phyloP scores from a whole-genome alignment of 2,329 filamentous ascomycete species.

The Trichoderma citrinoviride region DNA sequence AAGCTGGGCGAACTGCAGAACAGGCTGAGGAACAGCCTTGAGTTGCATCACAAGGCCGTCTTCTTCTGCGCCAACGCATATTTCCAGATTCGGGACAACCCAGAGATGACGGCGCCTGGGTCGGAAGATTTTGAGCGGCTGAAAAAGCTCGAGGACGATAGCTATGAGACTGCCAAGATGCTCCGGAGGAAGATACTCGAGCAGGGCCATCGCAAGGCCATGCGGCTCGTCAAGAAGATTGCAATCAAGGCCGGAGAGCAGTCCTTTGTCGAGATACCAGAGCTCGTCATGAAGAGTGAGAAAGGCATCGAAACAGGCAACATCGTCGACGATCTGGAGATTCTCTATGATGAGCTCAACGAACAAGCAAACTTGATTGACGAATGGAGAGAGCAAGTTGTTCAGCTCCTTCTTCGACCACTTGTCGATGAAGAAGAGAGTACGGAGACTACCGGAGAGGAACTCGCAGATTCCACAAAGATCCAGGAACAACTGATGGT shows the following conservation, averaged over 20 bases:
- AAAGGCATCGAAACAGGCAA: constrained; percentile 71
- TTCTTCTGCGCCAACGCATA: constrained; percentile 85
- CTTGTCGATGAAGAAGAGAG: constrained; percentile 79
- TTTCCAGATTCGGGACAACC: constrained; percentile 77
- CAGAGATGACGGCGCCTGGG: constrained; percentile 60
- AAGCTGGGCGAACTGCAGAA: constrained; percentile 60
- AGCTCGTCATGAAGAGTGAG: constrained; percentile 48
- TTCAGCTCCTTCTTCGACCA: constrained; percentile 68
- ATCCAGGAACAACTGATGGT: constrained; percentile 86
- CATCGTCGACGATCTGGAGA: constrained; percentile 63
- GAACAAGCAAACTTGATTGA: constrained; percentile 68
- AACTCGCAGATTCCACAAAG: constrained; percentile 84
- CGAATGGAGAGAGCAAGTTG: constrained; percentile 70
- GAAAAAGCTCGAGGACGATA: constrained; percentile 67
- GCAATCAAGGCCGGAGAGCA: constrained; percentile 50
- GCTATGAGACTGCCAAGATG: constrained; percentile 74
- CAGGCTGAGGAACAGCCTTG: constrained; percentile 67
- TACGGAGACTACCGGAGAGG: constrained; percentile 77
- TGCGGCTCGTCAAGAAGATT: constrained; percentile 60
- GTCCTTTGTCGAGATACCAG: constrained; percentile 61
- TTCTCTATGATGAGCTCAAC: constrained; percentile 65
- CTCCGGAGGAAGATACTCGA: constrained; percentile 77
- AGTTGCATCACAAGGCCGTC: constrained; percentile 74
- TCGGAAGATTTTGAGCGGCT: constrained; percentile 65
- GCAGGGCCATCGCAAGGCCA: constrained; percentile 42